Base-by-base conservation (phyloP, 495 filamentous ascomycete species). In the Aspergillus cavernicola region DNA sequence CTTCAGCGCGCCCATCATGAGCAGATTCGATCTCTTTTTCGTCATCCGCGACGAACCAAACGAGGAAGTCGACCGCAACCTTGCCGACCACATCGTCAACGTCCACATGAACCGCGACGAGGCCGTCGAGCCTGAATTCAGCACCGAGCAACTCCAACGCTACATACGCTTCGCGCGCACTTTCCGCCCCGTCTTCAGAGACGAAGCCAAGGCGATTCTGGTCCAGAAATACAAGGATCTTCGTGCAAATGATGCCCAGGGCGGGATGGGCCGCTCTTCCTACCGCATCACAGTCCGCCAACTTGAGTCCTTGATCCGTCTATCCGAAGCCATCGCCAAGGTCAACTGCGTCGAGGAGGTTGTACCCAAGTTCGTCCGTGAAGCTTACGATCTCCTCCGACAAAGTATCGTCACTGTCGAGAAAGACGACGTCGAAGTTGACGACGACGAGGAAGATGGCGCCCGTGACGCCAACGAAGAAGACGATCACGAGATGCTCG, bases 1-100 rank as follows among this genome's bases (percentile, higher is more conserved):
- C 74, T 96, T 99, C 86, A 89, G 83, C 28, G 95, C 93, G 15
- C 93, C 93, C 50, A 99, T 99, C 70, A 97, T 99, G 93, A 92
- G 87, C 40, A 86, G 93, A 72, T 99, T 99, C 74, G 93, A 99
- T 72, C 77, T 99, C 15, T 99, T 99, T 79, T 99, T 99, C 66
- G 91, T 99, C 56, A 87, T 99, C 40, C 85, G 97, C 2, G 93
- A 99, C 64, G 93, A 99, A 60, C 96, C 92, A 66, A 93, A 96
- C 63, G 93, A 97, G 70, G 67, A 75, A 15, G 83, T 95, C 19
- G 93, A 99, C 64, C 87, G 91, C 50, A 89, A 91, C 58, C 77
- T 98, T 0, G 95, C 93, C 0, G 79, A 90, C 54, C 93, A 99
- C 64, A 99, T 99, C 59, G 92, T 99, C 57, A 85, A 85, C 53